Percentiles rank a stretch among this genome's conserved stretches.
Evolutionary conservation across 1,139 yeast genomes (phyloP).

Genomic region (Kodamaea suecica): DNA sequence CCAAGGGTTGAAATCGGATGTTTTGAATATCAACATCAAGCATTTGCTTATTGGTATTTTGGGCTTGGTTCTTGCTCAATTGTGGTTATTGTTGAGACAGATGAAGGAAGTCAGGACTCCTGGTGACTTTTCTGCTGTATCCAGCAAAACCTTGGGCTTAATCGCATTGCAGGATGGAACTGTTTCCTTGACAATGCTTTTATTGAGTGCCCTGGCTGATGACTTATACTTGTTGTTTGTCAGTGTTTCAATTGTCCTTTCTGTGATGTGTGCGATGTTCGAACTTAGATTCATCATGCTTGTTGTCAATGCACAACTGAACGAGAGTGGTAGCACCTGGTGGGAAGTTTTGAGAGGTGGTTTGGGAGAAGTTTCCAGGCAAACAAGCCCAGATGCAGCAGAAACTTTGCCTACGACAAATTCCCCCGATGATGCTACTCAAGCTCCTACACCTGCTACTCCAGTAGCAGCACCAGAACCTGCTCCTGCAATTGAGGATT

Average conservation of each 20-base stretch:
- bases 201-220: conserved; percentile 21
- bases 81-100: conserved; percentile 48
- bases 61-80: conserved; percentile 35
- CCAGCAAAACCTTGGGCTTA: conserved; percentile 44
- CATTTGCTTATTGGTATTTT: conserved; percentile 48
- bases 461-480: conserved; percentile 8
- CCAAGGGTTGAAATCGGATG: conserved; percentile 59
- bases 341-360: conserved; percentile 60
- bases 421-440: conserved; percentile 9
- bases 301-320: conserved; percentile 68
- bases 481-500: conserved; percentile 40
- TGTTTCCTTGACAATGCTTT: conserved; percentile 55
- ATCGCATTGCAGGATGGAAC: conserved; percentile 77
- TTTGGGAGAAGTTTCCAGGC: conserved; percentile 2
- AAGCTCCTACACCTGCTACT: conserved; percentile 9
- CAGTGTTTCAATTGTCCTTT: conserved; percentile 66
- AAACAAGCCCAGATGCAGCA: neutral
- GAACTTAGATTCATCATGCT: conserved; percentile 73
- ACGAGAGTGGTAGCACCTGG: conserved; percentile 65
- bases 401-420: conserved; percentile 7
- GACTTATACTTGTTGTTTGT: conserved; percentile 64
- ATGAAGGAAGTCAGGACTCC: conserved; percentile 74
- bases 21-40: conserved; percentile 42
- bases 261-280: conserved; percentile 69
- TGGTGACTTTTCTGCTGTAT: conserved; percentile 54